Evolutionary conservation across 163 green algal genomes (phyloP), one percentile per base, ranked within the genome.

Genomic region (Coccomyxa subellipsoidea): DNA sequence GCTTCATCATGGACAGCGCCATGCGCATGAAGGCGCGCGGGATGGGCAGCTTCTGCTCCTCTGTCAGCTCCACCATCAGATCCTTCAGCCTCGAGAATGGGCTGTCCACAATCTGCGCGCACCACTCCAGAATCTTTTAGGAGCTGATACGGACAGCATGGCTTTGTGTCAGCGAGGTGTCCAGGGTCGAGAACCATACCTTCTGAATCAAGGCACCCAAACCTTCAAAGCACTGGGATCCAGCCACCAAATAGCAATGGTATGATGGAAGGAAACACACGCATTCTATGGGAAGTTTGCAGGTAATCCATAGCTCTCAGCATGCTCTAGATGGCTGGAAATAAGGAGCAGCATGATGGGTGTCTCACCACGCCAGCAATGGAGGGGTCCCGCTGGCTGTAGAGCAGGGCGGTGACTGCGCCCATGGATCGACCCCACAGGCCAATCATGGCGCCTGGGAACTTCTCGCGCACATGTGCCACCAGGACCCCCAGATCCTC

Each of bases 341-440:
- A 12, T 12, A 59, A 2, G 21, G 47, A 18, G 21, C 15, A 59
- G 4, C 23, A 18, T 59, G 47, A 18, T 2, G 5, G 23, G 23
- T 8, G 40, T 12, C 92, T 84, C 77, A 96, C 92, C 47, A 97
- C 86, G 76, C 90, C 94, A 7, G 93, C 91, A 31, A 97, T 90
- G 40, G 81, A 88, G 25, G 91, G 91, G 81, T 97, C 93, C 7
- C 69, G 80, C 34, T 89, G 79, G 35, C 85, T 87, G 89, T 97
- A 98, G 66, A 98, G 82, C 79, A 99, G 86, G 40, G 94, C 90
- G 0, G 96, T 98, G 0, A 99, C 96, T 0, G 96, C 96, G 0
- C 96, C 96, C 96, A 99, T 99, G 54, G 90, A 96, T 31, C 95
- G 87, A 10, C 96, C 96, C 96, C 96, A 99, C 76, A 99, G 87